Evolutionary conservation across 345 rosid genomes (phyloP).

Genomic region (Ailanthus altissimus): DNA sequence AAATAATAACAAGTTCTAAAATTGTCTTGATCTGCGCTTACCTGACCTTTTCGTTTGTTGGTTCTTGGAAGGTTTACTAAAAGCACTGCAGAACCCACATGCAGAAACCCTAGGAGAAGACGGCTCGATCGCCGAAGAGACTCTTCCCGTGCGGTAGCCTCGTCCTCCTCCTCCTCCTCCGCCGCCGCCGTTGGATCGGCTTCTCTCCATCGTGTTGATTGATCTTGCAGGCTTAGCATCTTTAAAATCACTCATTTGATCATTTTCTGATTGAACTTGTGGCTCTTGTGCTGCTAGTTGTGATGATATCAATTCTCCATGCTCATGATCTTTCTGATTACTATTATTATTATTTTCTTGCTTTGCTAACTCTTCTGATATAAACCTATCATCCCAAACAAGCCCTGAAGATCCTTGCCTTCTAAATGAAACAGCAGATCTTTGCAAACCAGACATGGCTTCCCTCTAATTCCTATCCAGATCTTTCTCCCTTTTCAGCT

Average conservation of each 20-base stretch:
- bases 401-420: constrained; percentile 95
- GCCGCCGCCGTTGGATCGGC: constrained; percentile 69
- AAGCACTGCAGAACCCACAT: constrained; percentile 79
- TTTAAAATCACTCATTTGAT: constrained; percentile 33
- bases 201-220: constrained; percentile 55
- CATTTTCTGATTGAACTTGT: constrained; percentile 2
- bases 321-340: constrained; percentile 22
- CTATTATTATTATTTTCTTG: constrained; percentile 14
- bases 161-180: constrained; percentile 45
- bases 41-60: constrained; percentile 46
- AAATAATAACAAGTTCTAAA: neutral
- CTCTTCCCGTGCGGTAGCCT: constrained; percentile 75
- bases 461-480: constrained; percentile 6
- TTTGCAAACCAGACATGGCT: constrained; percentile 82
- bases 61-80: constrained; percentile 51
- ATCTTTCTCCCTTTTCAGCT: too few relatives aligned
- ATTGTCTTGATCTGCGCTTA: constrained; percentile 62
- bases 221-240: constrained; percentile 47
- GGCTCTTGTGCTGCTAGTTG: neutral
- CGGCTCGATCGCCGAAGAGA: constrained; percentile 82
- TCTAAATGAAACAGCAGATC: constrained; percentile 86
- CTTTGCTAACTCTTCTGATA: constrained; percentile 50
- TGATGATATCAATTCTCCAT: constrained; percentile 16
- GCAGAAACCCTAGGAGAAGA: constrained; percentile 87
- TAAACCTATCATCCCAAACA: constrained; percentile 75